phyloP scores from a whole-genome alignment of 257 asterid genomes.

The Solanum tarijense region DNA sequence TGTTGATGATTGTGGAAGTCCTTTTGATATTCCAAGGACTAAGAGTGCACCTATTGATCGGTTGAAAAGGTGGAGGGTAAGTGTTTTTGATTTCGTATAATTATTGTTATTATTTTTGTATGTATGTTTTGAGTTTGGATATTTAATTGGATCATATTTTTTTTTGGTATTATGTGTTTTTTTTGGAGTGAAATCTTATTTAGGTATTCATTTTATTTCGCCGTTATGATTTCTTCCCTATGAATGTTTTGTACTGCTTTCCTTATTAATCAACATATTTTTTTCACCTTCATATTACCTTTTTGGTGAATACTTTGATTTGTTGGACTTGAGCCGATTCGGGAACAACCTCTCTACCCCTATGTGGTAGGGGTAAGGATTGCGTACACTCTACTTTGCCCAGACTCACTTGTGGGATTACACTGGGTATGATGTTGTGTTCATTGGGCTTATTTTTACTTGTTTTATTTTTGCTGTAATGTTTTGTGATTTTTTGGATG shows the following conservation, averaged over 20 bases:
- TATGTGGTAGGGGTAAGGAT: background rate
- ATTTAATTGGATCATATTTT: background rate
- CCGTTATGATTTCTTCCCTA: background rate
- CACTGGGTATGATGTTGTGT: background rate
- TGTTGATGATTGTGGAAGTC: slow-evolving; percentile 41
- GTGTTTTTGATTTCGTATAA: slow-evolving; percentile 4
- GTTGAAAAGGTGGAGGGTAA: slow-evolving; percentile 79
- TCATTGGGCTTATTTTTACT: background rate
- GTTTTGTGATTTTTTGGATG: background rate
- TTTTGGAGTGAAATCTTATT: background rate
- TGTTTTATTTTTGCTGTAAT: background rate
- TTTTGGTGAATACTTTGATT: background rate
- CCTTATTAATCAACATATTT: background rate
- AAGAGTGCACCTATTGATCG: slow-evolving; percentile 75
- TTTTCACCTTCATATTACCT: background rate
- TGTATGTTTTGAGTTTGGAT: background rate
- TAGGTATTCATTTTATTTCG: background rate
- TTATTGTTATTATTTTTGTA: background rate
- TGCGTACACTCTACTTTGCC: background rate
- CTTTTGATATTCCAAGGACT: slow-evolving; percentile 67
- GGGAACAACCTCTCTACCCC: background rate
- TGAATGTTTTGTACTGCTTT: background rate
- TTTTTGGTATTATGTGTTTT: background rate
- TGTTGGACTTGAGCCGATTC: background rate
- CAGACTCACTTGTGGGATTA: background rate